Base-by-base conservation (phyloP, 2,329 filamentous ascomycete genomes). In the Coleophoma crateriformis region DNA sequence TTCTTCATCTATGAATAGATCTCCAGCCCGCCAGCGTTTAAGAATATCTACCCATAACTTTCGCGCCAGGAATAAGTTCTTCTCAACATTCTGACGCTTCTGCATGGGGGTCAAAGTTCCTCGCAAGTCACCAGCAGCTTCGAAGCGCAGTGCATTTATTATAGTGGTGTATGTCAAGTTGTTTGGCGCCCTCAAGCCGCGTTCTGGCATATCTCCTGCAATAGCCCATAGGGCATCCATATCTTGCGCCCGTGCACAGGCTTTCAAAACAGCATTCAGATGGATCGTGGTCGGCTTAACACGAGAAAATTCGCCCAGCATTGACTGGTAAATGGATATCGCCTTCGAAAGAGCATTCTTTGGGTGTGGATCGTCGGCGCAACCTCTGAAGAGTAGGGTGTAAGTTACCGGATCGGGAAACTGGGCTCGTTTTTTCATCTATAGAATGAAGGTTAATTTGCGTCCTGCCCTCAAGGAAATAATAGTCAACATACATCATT, bases 341-440 rank as follows among this genome's bases (percentile, higher is more conserved):
- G 90, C 89, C 56, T 87, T 84, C 49, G 74, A 67, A 6, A 94
- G 76, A 45, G 83, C 83, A 32, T 80, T 66, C 40, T 77, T 72
- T 1, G 75, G 68, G 51, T 85, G 77, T 1, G 77, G 64, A 14
- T 84, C 81, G 39, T 75, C 69, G 38, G 84, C 78, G 48, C 91
- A 81, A 32, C 90, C 92, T 46, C 81, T 76, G 57, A 99, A 83
- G 51, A 97, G 79, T 50, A 88, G 84, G 15, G 88, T 94, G 64
- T 88, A 96, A 0, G 94, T 96, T 60, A 85, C 80, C 3, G 82
- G 78, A 64, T 91, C 92, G 1, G 94, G 92, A 22, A 79, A 74
- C 60, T 95, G 87, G 5, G 77, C 85, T 53, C 90, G 80, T 71
- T 97, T 97, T 72, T 97, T 99, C 92, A 99, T 97, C 87, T 89